Evolutionary conservation across 2,329 filamentous ascomycete species (phyloP).

Genomic region (Pestalotiopsis sp.): DNA sequence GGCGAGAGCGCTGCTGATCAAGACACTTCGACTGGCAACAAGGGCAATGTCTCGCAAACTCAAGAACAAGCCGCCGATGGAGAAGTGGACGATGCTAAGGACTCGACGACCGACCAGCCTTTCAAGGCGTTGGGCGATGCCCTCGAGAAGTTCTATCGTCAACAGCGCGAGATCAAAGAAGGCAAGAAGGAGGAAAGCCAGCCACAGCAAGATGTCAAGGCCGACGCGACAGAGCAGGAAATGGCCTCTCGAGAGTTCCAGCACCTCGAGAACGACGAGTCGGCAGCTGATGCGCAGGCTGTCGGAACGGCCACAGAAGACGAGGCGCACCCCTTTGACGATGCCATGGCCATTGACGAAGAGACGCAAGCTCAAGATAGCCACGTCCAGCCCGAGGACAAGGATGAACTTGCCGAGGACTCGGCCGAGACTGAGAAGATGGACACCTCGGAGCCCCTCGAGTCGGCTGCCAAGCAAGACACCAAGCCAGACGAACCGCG

Average conservation of each 20-base stretch:
- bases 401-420: constrained; percentile 46
- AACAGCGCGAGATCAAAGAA: constrained; percentile 79
- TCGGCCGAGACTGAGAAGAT: constrained; percentile 50
- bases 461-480: constrained; percentile 42
- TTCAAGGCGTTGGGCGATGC: constrained; percentile 96
- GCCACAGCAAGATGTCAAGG: constrained; percentile 42
- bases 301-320: constrained; percentile 88
- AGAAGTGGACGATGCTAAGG: constrained; percentile 43
- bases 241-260: constrained; percentile 84
- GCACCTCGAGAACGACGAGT: constrained; percentile 84
- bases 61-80: constrained; percentile 46
- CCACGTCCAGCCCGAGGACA: constrained; percentile 56
- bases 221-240: constrained; percentile 51
- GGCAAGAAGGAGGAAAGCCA: constrained; percentile 55
- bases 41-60: constrained; percentile 56
- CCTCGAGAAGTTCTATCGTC: constrained; percentile 89
- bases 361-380: constrained; percentile 57
- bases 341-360: constrained; percentile 84
- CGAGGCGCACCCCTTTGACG: constrained; percentile 82
- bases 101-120: constrained; percentile 61
- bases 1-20: constrained; percentile 68
- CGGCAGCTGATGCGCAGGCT: constrained; percentile 84
- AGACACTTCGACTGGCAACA: constrained; percentile 64
- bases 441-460: constrained; percentile 41
- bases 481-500: constrained; percentile 56